Conservation (phyloP, 176 grass and related monocot genomes). For the Aegilops speltoides region DNA sequence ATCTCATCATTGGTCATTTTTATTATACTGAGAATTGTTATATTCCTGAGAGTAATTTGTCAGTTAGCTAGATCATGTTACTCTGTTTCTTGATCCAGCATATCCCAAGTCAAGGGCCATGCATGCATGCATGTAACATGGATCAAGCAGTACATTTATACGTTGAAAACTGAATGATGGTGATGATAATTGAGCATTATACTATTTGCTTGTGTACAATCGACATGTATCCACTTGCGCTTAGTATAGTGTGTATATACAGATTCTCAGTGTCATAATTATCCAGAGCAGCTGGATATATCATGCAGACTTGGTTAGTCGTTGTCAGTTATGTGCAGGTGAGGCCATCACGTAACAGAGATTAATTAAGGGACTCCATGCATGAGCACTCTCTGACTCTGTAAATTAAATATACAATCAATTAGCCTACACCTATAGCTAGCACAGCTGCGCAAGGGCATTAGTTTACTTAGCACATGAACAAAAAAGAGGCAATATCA, state of each 20-base stretch:
- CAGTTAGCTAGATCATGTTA: constrained; percentile 3
- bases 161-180: neutral
- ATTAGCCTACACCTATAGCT: neutral
- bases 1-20: neutral
- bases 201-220: neutral
- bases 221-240: constrained; percentile 1
- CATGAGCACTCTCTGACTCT: constrained; percentile 18
- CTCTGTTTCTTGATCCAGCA: neutral
- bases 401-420: neutral
- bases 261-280: neutral
- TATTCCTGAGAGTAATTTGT: neutral
- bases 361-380: constrained; percentile 28
- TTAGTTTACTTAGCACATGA: constrained; percentile 32
- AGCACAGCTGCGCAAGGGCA: neutral
- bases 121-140: neutral
- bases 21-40: neutral
- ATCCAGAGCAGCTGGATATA: constrained; percentile 28
- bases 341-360: constrained; percentile 58
- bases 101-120: constrained; percentile 5
- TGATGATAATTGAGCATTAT: constrained; percentile 2
- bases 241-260: constrained; percentile 4
- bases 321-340: constrained; percentile 39
- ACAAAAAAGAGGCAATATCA: too few relatives aligned
- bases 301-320: constrained; percentile 15
- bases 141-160: neutral